These are phyloP conservation scores for Cadophora sp. DNA, from an alignment of 2,329 filamentous ascomycete species.

Conservation along the genomic window DNA sequence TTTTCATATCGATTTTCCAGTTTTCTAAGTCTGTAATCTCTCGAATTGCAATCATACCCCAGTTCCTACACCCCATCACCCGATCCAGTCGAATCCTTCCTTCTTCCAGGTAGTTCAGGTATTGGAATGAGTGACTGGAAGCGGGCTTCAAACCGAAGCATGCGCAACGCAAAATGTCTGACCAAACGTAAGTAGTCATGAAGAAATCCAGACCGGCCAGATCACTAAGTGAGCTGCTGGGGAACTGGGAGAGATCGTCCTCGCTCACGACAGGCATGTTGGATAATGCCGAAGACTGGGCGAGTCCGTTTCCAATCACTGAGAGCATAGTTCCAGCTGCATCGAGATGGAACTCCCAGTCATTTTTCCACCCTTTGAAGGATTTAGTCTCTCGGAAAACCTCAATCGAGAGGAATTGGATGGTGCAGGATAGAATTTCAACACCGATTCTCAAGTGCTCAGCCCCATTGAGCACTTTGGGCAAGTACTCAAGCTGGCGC, in stretches of 20 bases:
- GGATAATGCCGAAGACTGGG: conserved; percentile 1
- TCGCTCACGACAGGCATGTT: not conserved
- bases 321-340: conserved; percentile 21
- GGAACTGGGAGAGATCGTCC: not conserved
- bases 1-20: conserved; percentile 22
- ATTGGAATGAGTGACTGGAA: conserved; percentile 12
- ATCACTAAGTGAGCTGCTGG: not conserved
- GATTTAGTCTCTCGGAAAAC: conserved; percentile 17
- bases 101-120: conserved; percentile 20
- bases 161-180: conserved; percentile 20
- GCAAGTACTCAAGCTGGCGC: conserved; percentile 17
- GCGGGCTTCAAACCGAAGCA: conserved; percentile 10
- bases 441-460: conserved; percentile 22
- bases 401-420: conserved; percentile 22
- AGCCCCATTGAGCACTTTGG: not conserved
- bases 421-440: conserved; percentile 24
- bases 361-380: conserved; percentile 21
- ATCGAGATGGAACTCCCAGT: conserved; percentile 30
- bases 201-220: conserved; percentile 24
- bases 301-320: conserved; percentile 23
- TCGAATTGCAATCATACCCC: conserved; percentile 24
- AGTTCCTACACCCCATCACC: conserved; percentile 28
- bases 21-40: conserved; percentile 20
- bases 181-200: conserved; percentile 24
- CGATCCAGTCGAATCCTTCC: conserved; percentile 14